Percentiles rank a stretch among this genome's conserved stretches.
phyloP scores from a whole-genome alignment of 805 yeast genomes.

The Cephaloascus albidus region DNA sequence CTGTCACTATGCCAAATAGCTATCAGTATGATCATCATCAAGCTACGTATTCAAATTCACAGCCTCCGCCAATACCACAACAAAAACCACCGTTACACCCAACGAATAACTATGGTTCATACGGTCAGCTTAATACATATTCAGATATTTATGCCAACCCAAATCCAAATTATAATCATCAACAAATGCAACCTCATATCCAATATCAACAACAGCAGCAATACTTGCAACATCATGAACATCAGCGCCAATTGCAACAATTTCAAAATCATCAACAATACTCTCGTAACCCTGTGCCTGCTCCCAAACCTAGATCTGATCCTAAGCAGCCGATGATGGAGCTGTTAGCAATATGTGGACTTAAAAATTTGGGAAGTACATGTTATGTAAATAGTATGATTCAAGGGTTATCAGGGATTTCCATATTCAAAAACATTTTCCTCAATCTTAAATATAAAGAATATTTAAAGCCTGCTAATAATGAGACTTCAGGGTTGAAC shows the following conservation, averaged over 20 bases:
- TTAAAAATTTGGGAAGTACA: slow-evolving; percentile 61
- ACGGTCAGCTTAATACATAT: slow-evolving; percentile 1
- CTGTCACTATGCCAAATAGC: no score
- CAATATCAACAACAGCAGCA: slow-evolving; percentile 1
- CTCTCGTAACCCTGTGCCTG: not conserved
- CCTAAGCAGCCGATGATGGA: slow-evolving; percentile 22
- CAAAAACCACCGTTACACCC: slow-evolving; percentile 3
- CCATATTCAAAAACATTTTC: slow-evolving; percentile 39
- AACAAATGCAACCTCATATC: slow-evolving; percentile 2
- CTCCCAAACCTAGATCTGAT: not conserved
- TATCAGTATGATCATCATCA: no score
- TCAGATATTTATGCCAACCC: slow-evolving; percentile 1
- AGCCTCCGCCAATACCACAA: slow-evolving; percentile 11
- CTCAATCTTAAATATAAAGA: slow-evolving; percentile 31
- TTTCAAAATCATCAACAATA: slow-evolving; percentile 3
- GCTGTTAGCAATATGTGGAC: slow-evolving; percentile 45
- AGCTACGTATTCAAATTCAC: no score
- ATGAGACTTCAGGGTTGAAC: slow-evolving; percentile 14
- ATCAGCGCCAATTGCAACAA: not conserved
- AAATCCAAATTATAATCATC: slow-evolving; percentile 1
- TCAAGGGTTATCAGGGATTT: slow-evolving; percentile 56
- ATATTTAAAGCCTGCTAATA: slow-evolving; percentile 30
- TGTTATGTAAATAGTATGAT: slow-evolving; percentile 71
- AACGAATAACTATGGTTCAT: no score
- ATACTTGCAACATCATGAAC: slow-evolving; percentile 1